phyloP scores from a whole-genome alignment of 2,329 filamentous ascomycete genomes.

The Byssoonygena ceratinophila region DNA sequence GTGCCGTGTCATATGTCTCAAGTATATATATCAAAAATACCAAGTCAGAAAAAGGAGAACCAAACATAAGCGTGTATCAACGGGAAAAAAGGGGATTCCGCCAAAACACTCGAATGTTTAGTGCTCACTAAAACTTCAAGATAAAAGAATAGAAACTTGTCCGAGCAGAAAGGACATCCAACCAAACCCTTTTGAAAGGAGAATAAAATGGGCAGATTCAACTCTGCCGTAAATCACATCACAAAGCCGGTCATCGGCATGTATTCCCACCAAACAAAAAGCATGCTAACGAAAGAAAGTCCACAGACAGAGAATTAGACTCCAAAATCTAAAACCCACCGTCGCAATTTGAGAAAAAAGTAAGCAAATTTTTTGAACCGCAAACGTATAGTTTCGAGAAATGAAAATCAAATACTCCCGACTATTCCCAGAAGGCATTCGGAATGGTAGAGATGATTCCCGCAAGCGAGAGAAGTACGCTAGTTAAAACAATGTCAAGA shows the following conservation, averaged over 20 bases:
- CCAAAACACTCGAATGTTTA: background rate
- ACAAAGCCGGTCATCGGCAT: background rate
- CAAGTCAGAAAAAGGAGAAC: background rate
- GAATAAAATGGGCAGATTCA: background rate
- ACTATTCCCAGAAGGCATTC: background rate
- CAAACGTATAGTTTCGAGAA: background rate
- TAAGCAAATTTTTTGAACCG: background rate
- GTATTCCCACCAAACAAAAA: background rate
- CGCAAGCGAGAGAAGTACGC: background rate
- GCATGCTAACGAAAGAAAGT: background rate
- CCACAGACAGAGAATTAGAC: background rate
- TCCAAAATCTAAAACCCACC: background rate
- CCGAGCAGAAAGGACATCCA: background rate
- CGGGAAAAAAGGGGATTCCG: background rate
- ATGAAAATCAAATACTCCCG: background rate
- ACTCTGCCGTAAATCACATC: background rate
- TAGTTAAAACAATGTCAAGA: constrained; percentile 6
- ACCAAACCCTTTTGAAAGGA: background rate
- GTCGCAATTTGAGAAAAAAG: background rate
- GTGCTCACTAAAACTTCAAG: background rate
- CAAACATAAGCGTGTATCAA: background rate
- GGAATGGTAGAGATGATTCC: background rate
- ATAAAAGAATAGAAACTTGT: background rate
- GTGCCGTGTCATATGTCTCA: constrained; percentile 1
- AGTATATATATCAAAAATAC: constrained; percentile 1